phyloP scores from a whole-genome alignment of 169 alveolate species.

The Toxoplasma gondii region DNA sequence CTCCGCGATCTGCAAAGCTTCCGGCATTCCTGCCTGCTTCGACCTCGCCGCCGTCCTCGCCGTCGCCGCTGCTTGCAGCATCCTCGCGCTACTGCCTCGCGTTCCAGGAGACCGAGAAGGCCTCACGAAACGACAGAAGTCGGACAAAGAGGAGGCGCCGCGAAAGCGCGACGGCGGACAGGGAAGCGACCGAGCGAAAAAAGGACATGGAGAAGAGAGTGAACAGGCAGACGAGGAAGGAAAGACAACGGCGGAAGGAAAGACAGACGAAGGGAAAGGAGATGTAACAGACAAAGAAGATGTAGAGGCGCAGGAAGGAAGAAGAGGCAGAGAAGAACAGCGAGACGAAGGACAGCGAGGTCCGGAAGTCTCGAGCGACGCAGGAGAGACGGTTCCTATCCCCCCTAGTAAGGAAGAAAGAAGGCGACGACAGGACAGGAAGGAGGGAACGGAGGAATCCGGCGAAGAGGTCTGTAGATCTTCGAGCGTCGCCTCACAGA shows the following conservation, averaged over 20 bases:
- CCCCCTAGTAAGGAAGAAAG: not conserved
- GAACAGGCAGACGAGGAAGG: no score
- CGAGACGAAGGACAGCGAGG: no score
- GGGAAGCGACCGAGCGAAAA: not conserved
- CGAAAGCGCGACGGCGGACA: not conserved
- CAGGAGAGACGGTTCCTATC: conserved; percentile 11
- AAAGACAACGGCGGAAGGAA: no score
- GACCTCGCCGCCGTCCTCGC: conserved; percentile 16
- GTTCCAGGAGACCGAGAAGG: not conserved
- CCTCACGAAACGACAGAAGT: not conserved
- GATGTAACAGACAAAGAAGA: not conserved
- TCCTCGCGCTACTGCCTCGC: not conserved
- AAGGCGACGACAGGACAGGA: not conserved
- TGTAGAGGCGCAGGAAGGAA: not conserved
- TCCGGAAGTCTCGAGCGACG: not conserved
- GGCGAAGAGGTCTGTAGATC: not conserved
- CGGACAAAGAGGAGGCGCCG: not conserved
- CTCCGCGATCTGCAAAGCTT: not conserved
- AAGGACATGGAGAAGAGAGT: not conserved
- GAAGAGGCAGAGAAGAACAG: not conserved
- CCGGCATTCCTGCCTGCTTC: conserved; percentile 24
- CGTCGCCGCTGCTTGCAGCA: not conserved
- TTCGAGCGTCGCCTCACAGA: no score
- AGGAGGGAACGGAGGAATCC: not conserved
- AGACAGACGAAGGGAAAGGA: no score